Percentiles rank a stretch among this genome's conserved stretches.
Conservation (phyloP, 2,329 filamentous ascomycete species). For the Hymenoscyphus linearis region DNA sequence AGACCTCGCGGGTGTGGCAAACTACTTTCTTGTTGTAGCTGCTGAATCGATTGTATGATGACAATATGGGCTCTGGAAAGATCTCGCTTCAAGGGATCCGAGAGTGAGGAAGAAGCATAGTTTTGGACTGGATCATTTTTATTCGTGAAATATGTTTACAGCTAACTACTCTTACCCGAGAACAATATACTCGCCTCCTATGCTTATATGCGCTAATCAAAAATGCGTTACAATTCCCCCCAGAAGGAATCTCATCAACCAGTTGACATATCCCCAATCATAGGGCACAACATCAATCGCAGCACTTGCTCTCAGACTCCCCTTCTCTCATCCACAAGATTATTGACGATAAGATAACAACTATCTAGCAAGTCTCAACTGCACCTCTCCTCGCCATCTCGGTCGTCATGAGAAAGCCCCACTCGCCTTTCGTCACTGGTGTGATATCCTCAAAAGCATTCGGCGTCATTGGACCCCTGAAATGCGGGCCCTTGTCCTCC, state of each 20-base stretch:
- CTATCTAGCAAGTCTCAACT: conserved; percentile 45
- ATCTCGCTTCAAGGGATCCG: no score
- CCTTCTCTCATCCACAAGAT: neutral
- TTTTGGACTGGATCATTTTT: neutral
- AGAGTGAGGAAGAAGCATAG: neutral
- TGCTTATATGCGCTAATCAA: neutral
- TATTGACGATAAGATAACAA: no score
- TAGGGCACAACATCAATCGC: conserved; percentile 20
- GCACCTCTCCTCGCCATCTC: conserved; percentile 41
- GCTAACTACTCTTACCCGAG: neutral
- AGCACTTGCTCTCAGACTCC: conserved; percentile 30
- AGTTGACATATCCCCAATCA: neutral
- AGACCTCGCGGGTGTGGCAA: no score
- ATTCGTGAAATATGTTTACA: neutral
- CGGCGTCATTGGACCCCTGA: conserved; percentile 48
- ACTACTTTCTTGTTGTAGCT: no score
- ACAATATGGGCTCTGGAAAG: no score
- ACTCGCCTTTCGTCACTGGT: conserved; percentile 56
- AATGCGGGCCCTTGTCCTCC: conserved; percentile 28
- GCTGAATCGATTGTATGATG: no score
- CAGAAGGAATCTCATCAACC: neutral
- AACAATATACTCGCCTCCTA: neutral
- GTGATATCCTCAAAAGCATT: conserved; percentile 58
- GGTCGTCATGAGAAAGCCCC: conserved; percentile 53
- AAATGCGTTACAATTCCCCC: neutral